These are phyloP conservation scores for Fusarium sp. DNA, from an alignment of 2,329 filamentous ascomycete species.

Conservation along the genomic window DNA sequence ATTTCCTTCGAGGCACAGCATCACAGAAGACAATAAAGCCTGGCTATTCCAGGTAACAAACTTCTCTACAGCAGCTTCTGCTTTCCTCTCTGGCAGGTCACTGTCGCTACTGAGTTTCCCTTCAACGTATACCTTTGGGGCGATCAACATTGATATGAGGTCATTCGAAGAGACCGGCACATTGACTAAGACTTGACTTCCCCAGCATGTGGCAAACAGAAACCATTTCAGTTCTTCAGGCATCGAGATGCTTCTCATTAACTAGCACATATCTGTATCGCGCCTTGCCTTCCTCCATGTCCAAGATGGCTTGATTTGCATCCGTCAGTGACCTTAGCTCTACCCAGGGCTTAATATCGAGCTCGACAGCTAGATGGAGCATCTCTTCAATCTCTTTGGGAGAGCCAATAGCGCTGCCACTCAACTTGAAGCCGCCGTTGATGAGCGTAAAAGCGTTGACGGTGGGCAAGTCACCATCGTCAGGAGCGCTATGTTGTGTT, in stretches of 20 bases:
- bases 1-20: not conserved
- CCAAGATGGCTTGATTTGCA: slow-evolving; percentile 67
- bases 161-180: not conserved
- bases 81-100: not conserved
- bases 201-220: not conserved
- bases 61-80: not conserved
- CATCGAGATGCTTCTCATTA: slow-evolving; percentile 51
- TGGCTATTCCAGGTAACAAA: not conserved
- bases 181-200: not conserved
- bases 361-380: slow-evolving; percentile 69
- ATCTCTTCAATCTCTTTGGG: slow-evolving; percentile 71
- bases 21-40: not conserved
- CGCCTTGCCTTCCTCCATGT: slow-evolving; percentile 68
- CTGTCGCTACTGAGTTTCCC: not conserved
- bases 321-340: slow-evolving; percentile 67
- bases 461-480: slow-evolving; percentile 9
- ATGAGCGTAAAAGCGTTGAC: slow-evolving; percentile 23
- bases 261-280: slow-evolving; percentile 61
- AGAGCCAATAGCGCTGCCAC: slow-evolving; percentile 61
- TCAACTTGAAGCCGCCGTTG: slow-evolving; percentile 53
- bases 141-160: not conserved
- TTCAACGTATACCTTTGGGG: not conserved
- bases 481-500: slow-evolving; percentile 5
- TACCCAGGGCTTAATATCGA: slow-evolving; percentile 70
- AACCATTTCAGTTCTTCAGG: not conserved